A percentile compares a stretch with the other conserved stretches of the same genome.
Evolutionary conservation across 1,139 yeast species (phyloP).

Genomic region (Geotrichum restrictum): DNA sequence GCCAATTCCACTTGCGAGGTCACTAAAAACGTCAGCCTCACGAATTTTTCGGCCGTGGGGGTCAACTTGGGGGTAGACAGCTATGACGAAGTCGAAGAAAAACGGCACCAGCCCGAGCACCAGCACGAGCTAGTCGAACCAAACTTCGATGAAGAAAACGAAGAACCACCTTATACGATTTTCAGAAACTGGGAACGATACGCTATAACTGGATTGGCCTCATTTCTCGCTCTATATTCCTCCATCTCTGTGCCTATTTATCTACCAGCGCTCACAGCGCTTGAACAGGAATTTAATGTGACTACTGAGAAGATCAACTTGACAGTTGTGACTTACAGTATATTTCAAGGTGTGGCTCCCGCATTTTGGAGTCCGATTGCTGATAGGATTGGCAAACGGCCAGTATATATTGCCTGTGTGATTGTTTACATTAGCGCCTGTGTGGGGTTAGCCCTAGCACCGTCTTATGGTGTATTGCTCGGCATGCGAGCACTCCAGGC

Average conservation of each 20-base stretch:
- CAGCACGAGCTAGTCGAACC: neutral
- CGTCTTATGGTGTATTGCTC: constrained; percentile 51
- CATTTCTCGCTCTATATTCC: constrained; percentile 55
- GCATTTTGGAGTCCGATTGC: constrained; percentile 60
- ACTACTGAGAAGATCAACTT: constrained; percentile 56
- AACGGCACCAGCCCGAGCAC: neutral
- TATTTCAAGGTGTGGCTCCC: constrained; percentile 70
- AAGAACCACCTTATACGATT: constrained; percentile 33
- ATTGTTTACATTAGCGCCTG: constrained; percentile 53
- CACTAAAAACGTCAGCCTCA: neutral
- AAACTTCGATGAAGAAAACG: neutral
- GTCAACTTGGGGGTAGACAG: neutral
- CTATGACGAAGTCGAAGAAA: neutral
- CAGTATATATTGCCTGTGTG: constrained; percentile 54
- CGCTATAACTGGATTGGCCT: constrained; percentile 41
- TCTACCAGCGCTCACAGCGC: constrained; percentile 62
- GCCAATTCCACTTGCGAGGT: too few relatives aligned
- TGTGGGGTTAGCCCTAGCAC: constrained; percentile 55
- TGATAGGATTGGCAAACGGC: constrained; percentile 66
- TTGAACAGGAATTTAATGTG: constrained; percentile 51
- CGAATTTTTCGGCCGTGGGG: neutral
- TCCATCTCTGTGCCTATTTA: constrained; percentile 67
- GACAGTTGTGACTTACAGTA: constrained; percentile 65
- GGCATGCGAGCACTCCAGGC: constrained; percentile 66
- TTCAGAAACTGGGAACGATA: constrained; percentile 40